A percentile compares a stretch with the other conserved stretches of the same genome.
Evolutionary conservation across 345 rosid genomes (phyloP).

Genomic region (Dipteronia dyeriana): DNA sequence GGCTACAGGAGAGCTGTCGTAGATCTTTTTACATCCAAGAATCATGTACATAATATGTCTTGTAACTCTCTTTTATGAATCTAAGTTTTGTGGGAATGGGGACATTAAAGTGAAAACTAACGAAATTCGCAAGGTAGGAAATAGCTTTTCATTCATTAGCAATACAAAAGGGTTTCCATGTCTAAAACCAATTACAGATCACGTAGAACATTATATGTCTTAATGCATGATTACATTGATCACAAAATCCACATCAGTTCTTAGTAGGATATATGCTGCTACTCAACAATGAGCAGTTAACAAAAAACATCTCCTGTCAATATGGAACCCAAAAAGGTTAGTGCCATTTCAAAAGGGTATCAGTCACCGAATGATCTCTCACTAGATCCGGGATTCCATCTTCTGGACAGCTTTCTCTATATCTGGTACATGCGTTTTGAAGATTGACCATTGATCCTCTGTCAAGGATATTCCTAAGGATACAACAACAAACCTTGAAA

Average conservation of each 20-base stretch:
- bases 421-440: constrained; percentile 62
- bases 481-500: constrained; percentile 1
- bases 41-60: neutral
- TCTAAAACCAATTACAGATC: neutral
- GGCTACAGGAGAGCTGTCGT: neutral
- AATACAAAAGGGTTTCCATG: neutral
- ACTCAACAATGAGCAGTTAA: constrained; percentile 5
- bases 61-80: neutral
- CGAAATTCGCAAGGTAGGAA: neutral
- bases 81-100: neutral
- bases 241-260: neutral
- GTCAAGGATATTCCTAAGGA: constrained; percentile 82
- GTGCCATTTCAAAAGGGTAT: neutral
- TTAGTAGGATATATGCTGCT: neutral
- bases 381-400: constrained; percentile 51
- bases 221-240: neutral
- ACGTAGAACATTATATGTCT: neutral
- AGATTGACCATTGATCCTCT: constrained; percentile 76
- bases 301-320: neutral
- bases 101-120: neutral
- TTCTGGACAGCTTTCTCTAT: constrained; percentile 70
- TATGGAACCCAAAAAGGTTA: neutral
- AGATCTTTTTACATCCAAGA: neutral
- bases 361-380: neutral
- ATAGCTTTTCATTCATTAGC: neutral